Base-by-base conservation (phyloP, 768 basidiomycete species). In the Mycena vulgaris region DNA sequence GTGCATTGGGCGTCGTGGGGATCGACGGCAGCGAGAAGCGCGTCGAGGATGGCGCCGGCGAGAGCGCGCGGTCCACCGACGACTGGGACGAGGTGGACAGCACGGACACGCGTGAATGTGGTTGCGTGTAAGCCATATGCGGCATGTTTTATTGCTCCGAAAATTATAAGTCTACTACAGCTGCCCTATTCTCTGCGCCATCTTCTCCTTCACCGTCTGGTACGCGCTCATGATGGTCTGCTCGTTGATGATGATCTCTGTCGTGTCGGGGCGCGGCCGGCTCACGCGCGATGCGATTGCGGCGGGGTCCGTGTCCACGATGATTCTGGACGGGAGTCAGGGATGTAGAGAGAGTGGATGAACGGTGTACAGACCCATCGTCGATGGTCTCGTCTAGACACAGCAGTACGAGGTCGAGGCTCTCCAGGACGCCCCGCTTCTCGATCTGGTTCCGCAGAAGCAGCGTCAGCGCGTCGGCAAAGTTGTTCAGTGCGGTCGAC, bases 231-330 rank as follows among this genome's bases (percentile, higher is more conserved):
- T 87, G 68, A 98, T 87, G 11, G 96, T 97, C 83, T 98, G 96
- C 83, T 99, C 98, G 86, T 99, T 98, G 86, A 99, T 97, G 71
- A 97, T 93, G 72, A 99, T 98, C 75, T 99, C 97, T 40, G 93
- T 93, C 59, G 97, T 92, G 80, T 99, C 98, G 19, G 97, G 92
- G 72, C 91, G 92, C 48, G 98, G 95, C 72, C 96, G 84, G 75
- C 94, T 97, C 60, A 99, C 98, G 61, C 98, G 85, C 35, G 96
- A 95, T 0, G 96, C 96, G 78, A 99, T 98, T n/a, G 97, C 93
- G 0, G 95, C 89, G 3, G 97, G 87, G 79, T 99, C 98, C 0
- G 97, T 99, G 82, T 99, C 97, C 23, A 99, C 92, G 73, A 99
- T 97, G 78, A 99, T 94, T 21, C 97, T 98, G 78, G 33, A 61